Conservation (phyloP, 768 basidiomycete species). For the Trametes maxima region DNA sequence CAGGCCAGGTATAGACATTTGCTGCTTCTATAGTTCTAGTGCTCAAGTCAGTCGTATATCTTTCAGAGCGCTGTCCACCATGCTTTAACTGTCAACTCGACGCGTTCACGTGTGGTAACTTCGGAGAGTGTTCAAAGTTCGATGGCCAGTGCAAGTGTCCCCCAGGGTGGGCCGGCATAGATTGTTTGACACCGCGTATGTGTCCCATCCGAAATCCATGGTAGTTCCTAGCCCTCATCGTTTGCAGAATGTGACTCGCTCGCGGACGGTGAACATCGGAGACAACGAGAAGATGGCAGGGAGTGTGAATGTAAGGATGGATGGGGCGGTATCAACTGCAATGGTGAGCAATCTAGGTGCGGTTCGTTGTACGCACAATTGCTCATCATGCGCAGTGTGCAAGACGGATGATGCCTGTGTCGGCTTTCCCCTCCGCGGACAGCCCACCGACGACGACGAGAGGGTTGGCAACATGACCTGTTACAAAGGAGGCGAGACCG, state of each 20-base stretch:
- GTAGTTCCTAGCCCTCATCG: slow-evolving; percentile 6
- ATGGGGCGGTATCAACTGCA: slow-evolving; percentile 97
- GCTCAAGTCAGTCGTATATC: neutral
- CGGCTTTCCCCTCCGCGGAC: slow-evolving; percentile 68
- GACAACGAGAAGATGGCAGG: slow-evolving; percentile 73
- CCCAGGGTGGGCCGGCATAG: slow-evolving; percentile 96
- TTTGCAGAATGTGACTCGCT: slow-evolving; percentile 88
- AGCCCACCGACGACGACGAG: slow-evolving; percentile 40
- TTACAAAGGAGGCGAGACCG: slow-evolving; percentile 89
- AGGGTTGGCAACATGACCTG: slow-evolving; percentile 78
- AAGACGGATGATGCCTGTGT: slow-evolving; percentile 77
- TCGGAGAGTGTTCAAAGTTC: slow-evolving; percentile 85
- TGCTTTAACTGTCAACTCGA: slow-evolving; percentile 98
- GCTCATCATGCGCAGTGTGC: slow-evolving; percentile 62
- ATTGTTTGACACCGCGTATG: slow-evolving; percentile 91
- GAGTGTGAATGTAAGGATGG: slow-evolving; percentile 91
- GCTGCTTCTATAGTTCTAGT: too few species aligned
- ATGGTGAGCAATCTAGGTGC: slow-evolving; percentile 57
- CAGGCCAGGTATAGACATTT: slow-evolving; percentile 17
- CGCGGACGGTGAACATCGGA: slow-evolving; percentile 84
- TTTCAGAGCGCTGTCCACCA: slow-evolving; percentile 60
- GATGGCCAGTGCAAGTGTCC: slow-evolving; percentile 98
- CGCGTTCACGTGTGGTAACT: slow-evolving; percentile 90
- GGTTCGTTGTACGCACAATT: neutral
- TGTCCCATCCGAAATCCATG: slow-evolving; percentile 19